Evolutionary conservation across 768 basidiomycete species (phyloP), one percentile per base, ranked within the genome.

Genomic region (Hericium coralloides): DNA sequence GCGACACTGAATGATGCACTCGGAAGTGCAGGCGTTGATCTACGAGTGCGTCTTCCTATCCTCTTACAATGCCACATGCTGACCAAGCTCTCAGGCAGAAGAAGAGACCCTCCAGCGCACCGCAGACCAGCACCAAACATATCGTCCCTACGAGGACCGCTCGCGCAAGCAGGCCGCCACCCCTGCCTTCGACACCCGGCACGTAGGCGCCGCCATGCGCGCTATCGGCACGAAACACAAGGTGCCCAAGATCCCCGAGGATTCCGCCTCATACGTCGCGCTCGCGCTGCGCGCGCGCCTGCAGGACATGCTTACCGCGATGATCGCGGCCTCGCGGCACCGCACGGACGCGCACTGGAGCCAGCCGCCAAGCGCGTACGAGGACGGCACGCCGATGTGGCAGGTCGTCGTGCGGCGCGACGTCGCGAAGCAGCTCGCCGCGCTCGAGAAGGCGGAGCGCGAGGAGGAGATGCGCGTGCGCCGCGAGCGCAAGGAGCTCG

Each of bases 1-100:
- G 81, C 89, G 12, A 88, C 86, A 7, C 65, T 93, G 45, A 92
- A 90, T 56, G 90, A 93, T 62, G 91, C 89, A 4, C 72, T 93
- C 1, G 91, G 89, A 4, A 90, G 89, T 65, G 90, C 89, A 7
- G 90, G 91, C 12, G 89, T 93, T 7, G 91, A 93, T 71, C 72
- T 93, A n/a, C 72, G 87, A 67, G 89, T 88, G 61, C 59, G 77
- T 69, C 17, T 36, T 15, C 26, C 55, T 36, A 26, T 39, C 48
- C 41, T 8, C 31, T 12, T 43, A 38, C n/a, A 3, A 10, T 7
- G 36, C 14, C 26, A 22, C 38, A 18, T 7, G 36, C 38, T 58
- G 43, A 54, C 59, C 12, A 26, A 49, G 49, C 54, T 18, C 17
- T 53, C 54, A 93, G 89, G 92, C 92, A 0, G 92, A 93, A 69